Conservation (phyloP, 192 early-diverging fungal species). For the Helicostylum pulchrum region DNA sequence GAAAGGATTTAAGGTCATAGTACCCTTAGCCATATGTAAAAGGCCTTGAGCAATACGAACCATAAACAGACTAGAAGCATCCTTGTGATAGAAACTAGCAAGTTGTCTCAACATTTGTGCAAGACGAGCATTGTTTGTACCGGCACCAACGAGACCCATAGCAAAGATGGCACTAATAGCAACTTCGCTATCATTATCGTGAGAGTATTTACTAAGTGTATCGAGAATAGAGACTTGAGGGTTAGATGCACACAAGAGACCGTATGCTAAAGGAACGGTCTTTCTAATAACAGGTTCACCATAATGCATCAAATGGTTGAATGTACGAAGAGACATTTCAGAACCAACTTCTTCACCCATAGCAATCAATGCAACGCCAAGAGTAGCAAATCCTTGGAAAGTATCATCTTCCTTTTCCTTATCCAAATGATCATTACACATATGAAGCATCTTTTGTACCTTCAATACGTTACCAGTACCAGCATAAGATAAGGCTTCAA, state of each 20-base stretch:
- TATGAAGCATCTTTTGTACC: slow-evolving; percentile 93
- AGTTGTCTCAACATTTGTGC: slow-evolving; percentile 97
- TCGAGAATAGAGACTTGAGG: slow-evolving; percentile 90
- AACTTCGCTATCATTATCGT: slow-evolving; percentile 96
- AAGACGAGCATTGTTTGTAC: slow-evolving; percentile 98
- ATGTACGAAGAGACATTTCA: slow-evolving; percentile 93
- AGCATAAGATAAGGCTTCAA: slow-evolving; percentile 88
- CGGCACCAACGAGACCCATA: slow-evolving; percentile 98
- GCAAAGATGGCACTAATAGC: slow-evolving; percentile 96
- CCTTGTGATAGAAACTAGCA: slow-evolving; percentile 96
- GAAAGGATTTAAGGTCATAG: slow-evolving; percentile 94
- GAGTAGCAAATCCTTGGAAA: slow-evolving; percentile 92
- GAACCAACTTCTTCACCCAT: slow-evolving; percentile 97
- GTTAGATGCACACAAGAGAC: slow-evolving; percentile 94
- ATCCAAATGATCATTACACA: slow-evolving; percentile 94
- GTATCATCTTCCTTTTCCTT: slow-evolving; percentile 78
- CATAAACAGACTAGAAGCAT: slow-evolving; percentile 81
- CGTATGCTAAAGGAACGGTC: slow-evolving; percentile 92
- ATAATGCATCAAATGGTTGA: slow-evolving; percentile 99
- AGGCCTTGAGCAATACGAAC: slow-evolving; percentile 86
- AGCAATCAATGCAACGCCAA: slow-evolving; percentile 93
- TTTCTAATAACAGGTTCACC: slow-evolving; percentile 93
- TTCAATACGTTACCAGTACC: slow-evolving; percentile 97
- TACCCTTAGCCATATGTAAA: slow-evolving; percentile 98
- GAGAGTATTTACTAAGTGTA: slow-evolving; percentile 96